Conservation (phyloP, 805 yeast species). For the Hanseniaspora singularis region DNA sequence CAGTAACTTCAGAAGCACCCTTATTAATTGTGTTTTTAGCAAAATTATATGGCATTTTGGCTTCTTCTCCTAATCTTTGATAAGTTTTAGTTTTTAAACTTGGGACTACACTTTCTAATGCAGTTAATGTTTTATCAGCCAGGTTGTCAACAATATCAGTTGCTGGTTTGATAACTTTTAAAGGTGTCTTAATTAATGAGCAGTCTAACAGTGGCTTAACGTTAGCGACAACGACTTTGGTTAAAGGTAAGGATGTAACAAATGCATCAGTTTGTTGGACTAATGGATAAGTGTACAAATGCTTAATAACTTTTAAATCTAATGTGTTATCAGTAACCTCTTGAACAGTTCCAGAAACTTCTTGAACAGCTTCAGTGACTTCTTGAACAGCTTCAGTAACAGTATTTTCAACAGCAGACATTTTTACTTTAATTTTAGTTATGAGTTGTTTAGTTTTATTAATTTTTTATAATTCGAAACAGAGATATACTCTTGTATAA, state of each 20-base stretch:
- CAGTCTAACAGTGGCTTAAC: constrained; percentile 28
- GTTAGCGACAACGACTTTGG: constrained; percentile 28
- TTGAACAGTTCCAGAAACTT: not conserved
- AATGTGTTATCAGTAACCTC: not conserved
- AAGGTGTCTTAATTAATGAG: constrained; percentile 23
- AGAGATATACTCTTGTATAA: not conserved
- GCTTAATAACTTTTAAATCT: constrained; percentile 30
- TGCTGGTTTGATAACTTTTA: constrained; percentile 32
- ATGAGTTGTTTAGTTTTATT: no score
- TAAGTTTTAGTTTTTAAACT: constrained; percentile 43
- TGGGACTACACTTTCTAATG: constrained; percentile 51
- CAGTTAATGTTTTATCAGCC: constrained; percentile 43
- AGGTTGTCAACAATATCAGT: constrained; percentile 39
- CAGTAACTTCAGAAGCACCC: constrained; percentile 27
- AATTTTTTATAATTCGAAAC: no score
- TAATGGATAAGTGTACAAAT: constrained; percentile 39
- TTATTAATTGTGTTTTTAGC: constrained; percentile 33
- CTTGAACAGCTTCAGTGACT: not conserved
- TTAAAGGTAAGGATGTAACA: constrained; percentile 29
- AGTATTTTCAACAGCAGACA: constrained; percentile 2
- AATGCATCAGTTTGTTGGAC: constrained; percentile 33
- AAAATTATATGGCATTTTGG: constrained; percentile 43
- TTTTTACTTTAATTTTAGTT: not conserved
- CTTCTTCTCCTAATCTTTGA: constrained; percentile 36
- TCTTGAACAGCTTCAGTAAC: not conserved